These are phyloP conservation scores for Hirsutella minnesotensis DNA, from an alignment of 2,329 filamentous ascomycete genomes.

Conservation along the genomic window DNA sequence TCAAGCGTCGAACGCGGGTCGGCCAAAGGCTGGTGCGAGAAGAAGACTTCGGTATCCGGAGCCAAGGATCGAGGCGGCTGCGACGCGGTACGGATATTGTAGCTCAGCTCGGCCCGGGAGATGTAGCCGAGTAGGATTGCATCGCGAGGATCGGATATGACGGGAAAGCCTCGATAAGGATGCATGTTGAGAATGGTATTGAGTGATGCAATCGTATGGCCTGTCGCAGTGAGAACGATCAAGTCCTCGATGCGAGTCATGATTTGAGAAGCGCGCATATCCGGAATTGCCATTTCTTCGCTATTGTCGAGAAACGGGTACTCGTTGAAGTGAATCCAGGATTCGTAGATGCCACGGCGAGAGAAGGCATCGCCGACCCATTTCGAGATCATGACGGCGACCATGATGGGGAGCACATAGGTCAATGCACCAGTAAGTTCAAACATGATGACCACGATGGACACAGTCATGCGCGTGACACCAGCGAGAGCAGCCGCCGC, in stretches of 20 bases:
- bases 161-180: conserved; percentile 77
- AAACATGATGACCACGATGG: conserved; percentile 98
- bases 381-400: conserved; percentile 90
- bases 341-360: conserved; percentile 83
- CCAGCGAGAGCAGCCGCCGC: conserved; percentile 85
- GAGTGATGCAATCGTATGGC: conserved; percentile 63
- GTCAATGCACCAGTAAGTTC: conserved; percentile 94
- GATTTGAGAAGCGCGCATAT: conserved; percentile 74
- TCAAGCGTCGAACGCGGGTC: conserved; percentile 72
- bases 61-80: conserved; percentile 48
- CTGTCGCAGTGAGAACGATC: conserved; percentile 64
- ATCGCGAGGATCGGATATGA: conserved; percentile 61
- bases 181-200: conserved; percentile 42
- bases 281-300: conserved; percentile 96
- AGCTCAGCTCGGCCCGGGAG: conserved; percentile 77
- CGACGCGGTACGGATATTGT: conserved; percentile 52
- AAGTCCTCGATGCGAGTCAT: conserved; percentile 68
- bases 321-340: conserved; percentile 98
- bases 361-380: conserved; percentile 92
- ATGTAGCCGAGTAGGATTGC: conserved; percentile 83
- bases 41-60: conserved; percentile 67
- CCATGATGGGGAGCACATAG: conserved; percentile 97
- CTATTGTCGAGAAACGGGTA: conserved; percentile 97
- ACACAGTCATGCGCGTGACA: conserved; percentile 97
- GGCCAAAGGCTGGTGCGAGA: conserved; percentile 70